phyloP scores from a whole-genome alignment of 2,329 filamentous ascomycete species.

The Chalaropsis ovoidea region DNA sequence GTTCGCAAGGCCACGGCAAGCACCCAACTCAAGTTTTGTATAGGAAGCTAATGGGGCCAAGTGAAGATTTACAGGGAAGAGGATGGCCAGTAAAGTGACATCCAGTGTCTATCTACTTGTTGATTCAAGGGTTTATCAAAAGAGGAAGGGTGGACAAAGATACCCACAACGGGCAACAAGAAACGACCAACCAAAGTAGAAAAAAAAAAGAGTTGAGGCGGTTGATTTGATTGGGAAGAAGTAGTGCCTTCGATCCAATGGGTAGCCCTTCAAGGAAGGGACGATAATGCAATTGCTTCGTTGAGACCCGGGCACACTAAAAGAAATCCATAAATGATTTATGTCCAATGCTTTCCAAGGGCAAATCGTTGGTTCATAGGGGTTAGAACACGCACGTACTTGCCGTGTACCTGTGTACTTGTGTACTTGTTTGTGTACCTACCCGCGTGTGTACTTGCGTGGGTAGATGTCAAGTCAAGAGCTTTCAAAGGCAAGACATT shows the following conservation, averaged over 20 bases:
- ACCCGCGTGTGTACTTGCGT: neutral
- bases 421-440: neutral
- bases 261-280: neutral
- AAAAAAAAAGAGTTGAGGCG: conserved; percentile 20
- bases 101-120: neutral
- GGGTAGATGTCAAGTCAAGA: conserved; percentile 10
- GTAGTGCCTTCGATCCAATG: neutral
- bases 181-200: conserved; percentile 2
- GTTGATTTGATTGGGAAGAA: conserved; percentile 18
- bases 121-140: conserved; percentile 13
- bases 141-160: neutral
- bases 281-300: conserved; percentile 13
- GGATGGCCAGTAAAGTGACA: conserved; percentile 19
- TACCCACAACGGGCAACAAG: conserved; percentile 1
- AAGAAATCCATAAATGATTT: neutral
- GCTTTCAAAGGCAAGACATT: conserved; percentile 14
- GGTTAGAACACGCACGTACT: neutral
- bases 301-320: conserved; percentile 1
- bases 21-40: conserved; percentile 24
- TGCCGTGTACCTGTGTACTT: neutral
- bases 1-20: conserved; percentile 18
- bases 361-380: neutral
- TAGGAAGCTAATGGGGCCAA: neutral
- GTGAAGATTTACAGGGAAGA: conserved; percentile 17
- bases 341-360: conserved; percentile 7